A percentile compares a stretch with the other conserved stretches of the same genome.
These are phyloP conservation scores for Nadsonia starkeyi-henricii DNA, from an alignment of 1,139 yeast genomes.

Conservation along the genomic window DNA sequence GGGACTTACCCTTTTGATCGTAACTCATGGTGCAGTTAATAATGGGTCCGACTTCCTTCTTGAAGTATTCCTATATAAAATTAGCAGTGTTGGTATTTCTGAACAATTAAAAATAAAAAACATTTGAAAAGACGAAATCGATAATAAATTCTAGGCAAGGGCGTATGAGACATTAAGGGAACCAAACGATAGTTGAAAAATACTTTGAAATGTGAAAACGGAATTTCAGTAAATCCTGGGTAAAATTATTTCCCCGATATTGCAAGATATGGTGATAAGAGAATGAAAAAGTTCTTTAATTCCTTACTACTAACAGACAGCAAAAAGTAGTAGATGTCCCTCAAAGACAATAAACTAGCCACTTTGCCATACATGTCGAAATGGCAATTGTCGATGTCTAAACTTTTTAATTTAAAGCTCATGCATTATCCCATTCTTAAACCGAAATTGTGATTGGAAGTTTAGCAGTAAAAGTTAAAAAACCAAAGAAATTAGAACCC, in stretches of 20 bases:
- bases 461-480: no score
- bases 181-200: constrained; percentile 1
- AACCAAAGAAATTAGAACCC: no score
- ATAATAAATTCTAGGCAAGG: not conserved
- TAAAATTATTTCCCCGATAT: no score
- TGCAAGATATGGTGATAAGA: not conserved
- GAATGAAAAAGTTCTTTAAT: not conserved
- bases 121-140: not conserved
- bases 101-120: not conserved
- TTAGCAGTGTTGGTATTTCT: not conserved
- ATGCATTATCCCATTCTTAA: no score
- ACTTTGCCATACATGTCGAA: not conserved
- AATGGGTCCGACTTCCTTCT: constrained; percentile 79
- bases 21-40: constrained; percentile 56
- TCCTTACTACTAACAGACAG: not conserved
- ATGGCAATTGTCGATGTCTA: no score
- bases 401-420: no score
- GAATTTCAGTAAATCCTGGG: not conserved
- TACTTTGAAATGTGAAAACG: not conserved
- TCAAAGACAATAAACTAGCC: not conserved
- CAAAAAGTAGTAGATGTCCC: not conserved
- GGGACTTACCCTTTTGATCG: constrained; percentile 80
- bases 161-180: not conserved
- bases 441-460: no score
- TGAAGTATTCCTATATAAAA: constrained; percentile 62